phyloP scores from a whole-genome alignment of 1,284 basidiomycete genomes.

The Naganishia sp. region DNA sequence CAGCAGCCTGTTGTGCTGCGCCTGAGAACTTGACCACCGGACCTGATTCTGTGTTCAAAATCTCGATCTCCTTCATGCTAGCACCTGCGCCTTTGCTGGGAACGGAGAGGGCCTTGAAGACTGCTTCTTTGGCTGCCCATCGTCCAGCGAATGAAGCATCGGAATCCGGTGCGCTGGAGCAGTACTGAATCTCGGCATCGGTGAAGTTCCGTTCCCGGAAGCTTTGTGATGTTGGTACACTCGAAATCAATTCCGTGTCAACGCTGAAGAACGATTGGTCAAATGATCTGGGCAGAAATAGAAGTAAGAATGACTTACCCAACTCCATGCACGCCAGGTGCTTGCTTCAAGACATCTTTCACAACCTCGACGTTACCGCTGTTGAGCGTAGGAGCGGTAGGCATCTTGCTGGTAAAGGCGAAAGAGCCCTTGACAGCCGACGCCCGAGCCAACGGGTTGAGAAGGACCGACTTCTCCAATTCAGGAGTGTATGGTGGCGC shows the following conservation, averaged over 20 bases:
- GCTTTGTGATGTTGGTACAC: conserved; percentile 85
- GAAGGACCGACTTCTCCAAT: conserved; percentile 80
- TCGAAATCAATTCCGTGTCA: conserved; percentile 78
- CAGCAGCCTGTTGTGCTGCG: conserved; percentile 75
- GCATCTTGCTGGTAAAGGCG: conserved; percentile 69
- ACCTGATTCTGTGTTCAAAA: conserved; percentile 64
- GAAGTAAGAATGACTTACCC: conserved; percentile 55
- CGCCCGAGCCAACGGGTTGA: conserved; percentile 90
- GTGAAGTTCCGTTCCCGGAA: conserved; percentile 95
- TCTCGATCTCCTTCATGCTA: conserved; percentile 94
- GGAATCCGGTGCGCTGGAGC: conserved; percentile 80
- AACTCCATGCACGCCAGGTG: conserved; percentile 63
- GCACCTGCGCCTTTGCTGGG: conserved; percentile 88
- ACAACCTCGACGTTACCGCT: conserved; percentile 69
- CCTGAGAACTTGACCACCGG: conserved; percentile 71
- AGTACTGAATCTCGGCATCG: conserved; percentile 81
- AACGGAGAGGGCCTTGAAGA: conserved; percentile 95
- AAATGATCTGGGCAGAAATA: neutral
- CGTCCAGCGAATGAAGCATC: conserved; percentile 90
- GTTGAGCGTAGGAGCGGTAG: conserved; percentile 61
- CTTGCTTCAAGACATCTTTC: conserved; percentile 55
- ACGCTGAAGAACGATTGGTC: conserved; percentile 37
- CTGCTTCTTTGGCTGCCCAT: conserved; percentile 97
- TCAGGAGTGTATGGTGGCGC: conserved; percentile 86
- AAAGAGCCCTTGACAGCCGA: conserved; percentile 85